Conservation (phyloP, 441 rosid species). For the Manihot esculenta region DNA sequence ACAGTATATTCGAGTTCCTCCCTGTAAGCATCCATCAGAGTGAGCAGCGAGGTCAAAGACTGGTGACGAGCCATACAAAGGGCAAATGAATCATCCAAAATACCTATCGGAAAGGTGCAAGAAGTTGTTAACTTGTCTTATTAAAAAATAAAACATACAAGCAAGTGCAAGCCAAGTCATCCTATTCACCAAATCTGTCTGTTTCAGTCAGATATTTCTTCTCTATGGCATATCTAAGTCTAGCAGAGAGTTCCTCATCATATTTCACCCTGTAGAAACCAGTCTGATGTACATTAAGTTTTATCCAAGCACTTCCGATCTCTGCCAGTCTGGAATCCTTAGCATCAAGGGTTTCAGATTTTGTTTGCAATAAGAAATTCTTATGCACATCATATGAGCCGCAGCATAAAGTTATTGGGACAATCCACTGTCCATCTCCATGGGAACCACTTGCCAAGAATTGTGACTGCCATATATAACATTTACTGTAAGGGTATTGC, state of each 20-base stretch:
- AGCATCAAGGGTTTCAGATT: constrained; percentile 46
- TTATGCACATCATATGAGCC: constrained; percentile 61
- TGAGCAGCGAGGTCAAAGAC: constrained; percentile 74
- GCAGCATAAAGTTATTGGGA: constrained; percentile 94
- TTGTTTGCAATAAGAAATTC: constrained; percentile 66
- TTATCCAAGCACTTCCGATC: constrained; percentile 52
- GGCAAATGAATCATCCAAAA: constrained; percentile 90
- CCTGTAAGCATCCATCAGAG: constrained; percentile 68
- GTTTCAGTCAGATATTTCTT: constrained; percentile 50
- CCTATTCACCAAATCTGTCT: constrained; percentile 77
- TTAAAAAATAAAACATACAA: constrained; percentile 2
- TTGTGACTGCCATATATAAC: constrained; percentile 58
- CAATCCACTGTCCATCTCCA: constrained; percentile 92
- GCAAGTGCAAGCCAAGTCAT: constrained; percentile 12
- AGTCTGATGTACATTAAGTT: constrained; percentile 25
- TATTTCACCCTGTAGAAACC: constrained; percentile 94
- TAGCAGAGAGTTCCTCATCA: constrained; percentile 69
- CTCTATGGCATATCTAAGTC: constrained; percentile 70
- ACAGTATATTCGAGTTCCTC: constrained; percentile 80
- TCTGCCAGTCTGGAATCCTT: constrained; percentile 31
- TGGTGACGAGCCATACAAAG: constrained; percentile 90
- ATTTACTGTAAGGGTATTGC: constrained; percentile 23
- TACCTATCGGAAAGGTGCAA: constrained; percentile 45
- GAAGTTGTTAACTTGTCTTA: constrained; percentile 16
- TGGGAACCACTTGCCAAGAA: constrained; percentile 73